Conservation (phyloP, 1,284 basidiomycete species). For the Entoloma clypeatum region DNA sequence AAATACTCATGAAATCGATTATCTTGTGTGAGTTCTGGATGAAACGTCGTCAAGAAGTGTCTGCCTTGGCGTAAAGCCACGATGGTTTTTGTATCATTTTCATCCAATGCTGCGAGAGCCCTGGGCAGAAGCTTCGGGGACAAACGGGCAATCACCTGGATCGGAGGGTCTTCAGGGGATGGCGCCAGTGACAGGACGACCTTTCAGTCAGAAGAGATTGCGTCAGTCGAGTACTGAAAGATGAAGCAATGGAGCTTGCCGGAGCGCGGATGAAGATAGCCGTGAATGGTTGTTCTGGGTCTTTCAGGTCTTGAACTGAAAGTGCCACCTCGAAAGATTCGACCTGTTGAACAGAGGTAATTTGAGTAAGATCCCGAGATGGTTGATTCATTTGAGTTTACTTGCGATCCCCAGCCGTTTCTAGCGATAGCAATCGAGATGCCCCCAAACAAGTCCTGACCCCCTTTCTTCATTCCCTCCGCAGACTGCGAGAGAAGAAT, state of each 20-base stretch:
- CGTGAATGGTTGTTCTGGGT: conserved; percentile 66
- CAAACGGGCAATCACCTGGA: conserved; percentile 72
- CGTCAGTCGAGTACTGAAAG: conserved; percentile 13
- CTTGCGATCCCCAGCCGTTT: conserved; percentile 89
- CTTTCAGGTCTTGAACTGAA: conserved; percentile 58
- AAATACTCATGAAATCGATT: conserved; percentile 89
- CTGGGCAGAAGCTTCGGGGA: conserved; percentile 58
- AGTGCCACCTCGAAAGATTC: conserved; percentile 89
- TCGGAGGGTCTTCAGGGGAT: conserved; percentile 44
- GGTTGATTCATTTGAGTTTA: conserved; percentile 26
- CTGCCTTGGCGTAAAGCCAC: conserved; percentile 87
- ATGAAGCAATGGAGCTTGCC: conserved; percentile 40
- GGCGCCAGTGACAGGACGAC: conserved; percentile 54
- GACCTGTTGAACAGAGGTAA: conserved; percentile 41
- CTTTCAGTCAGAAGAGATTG: conserved; percentile 36
- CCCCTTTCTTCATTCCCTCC: conserved; percentile 81
- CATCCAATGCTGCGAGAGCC: conserved; percentile 35
- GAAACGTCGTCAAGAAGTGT: conserved; percentile 89
- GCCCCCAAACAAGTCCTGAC: conserved; percentile 84
- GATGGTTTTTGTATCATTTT: conserved; percentile 61
- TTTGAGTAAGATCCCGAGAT: neutral
- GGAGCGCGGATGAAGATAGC: conserved; percentile 97
- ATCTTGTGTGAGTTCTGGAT: conserved; percentile 91
- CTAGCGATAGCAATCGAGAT: conserved; percentile 80
- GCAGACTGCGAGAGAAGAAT: conserved; percentile 80